Percentiles rank a stretch among this genome's conserved stretches.
phyloP scores from a whole-genome alignment of 1,284 basidiomycete species.

The Erythrobasidium hasegawianum region DNA sequence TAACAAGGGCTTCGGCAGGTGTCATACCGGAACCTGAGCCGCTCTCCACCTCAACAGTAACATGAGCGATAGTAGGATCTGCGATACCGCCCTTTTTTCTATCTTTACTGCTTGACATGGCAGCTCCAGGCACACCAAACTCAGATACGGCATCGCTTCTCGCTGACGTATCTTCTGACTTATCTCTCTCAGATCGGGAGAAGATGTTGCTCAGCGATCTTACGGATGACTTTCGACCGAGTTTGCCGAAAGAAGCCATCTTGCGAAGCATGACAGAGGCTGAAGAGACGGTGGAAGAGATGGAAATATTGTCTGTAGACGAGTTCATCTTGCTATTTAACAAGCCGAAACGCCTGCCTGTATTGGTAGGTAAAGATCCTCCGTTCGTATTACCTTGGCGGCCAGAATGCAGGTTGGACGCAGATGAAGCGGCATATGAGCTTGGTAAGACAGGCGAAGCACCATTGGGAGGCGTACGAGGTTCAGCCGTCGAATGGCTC shows the following conservation, averaged over 20 bases:
- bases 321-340: conserved; percentile 90
- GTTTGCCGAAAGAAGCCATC: conserved; percentile 75
- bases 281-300: conserved; percentile 89
- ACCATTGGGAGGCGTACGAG: conserved; percentile 35
- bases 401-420: conserved; percentile 2
- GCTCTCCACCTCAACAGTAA: conserved; percentile 77
- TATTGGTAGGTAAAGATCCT: conserved; percentile 16
- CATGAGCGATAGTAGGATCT: conserved; percentile 73
- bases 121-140: conserved; percentile 34
- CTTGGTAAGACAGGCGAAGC: conserved; percentile 9
- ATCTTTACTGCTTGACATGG: conserved; percentile 67
- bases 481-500: conserved; percentile 31
- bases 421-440: conserved; percentile 4
- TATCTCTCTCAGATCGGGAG: conserved; percentile 18
- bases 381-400: not conserved
- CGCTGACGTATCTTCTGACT: conserved; percentile 36
- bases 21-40: conserved; percentile 65
- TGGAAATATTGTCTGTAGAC: conserved; percentile 94
- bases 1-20: conserved; percentile 84
- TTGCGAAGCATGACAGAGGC: conserved; percentile 97
- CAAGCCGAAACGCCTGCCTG: conserved; percentile 49
- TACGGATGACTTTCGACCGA: conserved; percentile 32
- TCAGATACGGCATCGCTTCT: conserved; percentile 37
- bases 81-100: conserved; percentile 61
- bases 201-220: conserved; percentile 34